Evolutionary conservation across 805 yeast species (phyloP).

Genomic region (Pichia deserticola): DNA sequence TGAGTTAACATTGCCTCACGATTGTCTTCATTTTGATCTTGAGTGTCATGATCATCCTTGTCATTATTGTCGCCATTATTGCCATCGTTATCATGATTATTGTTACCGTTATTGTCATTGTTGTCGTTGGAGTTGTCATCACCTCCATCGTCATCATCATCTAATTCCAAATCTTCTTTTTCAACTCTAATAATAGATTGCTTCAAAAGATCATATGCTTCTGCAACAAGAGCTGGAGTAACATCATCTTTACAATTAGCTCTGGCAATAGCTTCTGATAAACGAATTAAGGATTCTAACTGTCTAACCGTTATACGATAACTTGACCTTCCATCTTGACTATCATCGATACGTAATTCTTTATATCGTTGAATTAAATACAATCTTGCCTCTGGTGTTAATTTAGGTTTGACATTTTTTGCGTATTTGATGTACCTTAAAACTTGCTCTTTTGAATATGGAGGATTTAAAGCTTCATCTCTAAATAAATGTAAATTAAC

Average conservation of each 20-base stretch:
- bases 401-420: conserved; percentile 81
- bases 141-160: conserved; percentile 44
- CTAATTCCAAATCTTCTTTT: conserved; percentile 84
- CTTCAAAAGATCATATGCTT: conserved; percentile 83
- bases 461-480: conserved; percentile 86
- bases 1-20: conserved; percentile 5
- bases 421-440: conserved; percentile 88
- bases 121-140: conserved; percentile 31
- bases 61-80: not conserved
- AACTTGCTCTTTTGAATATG: conserved; percentile 81
- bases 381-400: conserved; percentile 76
- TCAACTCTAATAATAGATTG: conserved; percentile 92
- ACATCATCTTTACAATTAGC: conserved; percentile 91
- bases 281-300: conserved; percentile 85
- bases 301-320: conserved; percentile 97
- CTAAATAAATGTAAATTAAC: conserved; percentile 86
- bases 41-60: not conserved
- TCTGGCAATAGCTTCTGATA: conserved; percentile 93
- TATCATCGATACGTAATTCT: conserved; percentile 81
- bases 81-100: conserved; percentile 11
- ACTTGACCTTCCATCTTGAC: conserved; percentile 83
- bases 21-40: conserved; percentile 7
- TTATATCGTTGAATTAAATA: conserved; percentile 72
- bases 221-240: conserved; percentile 79
- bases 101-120: conserved; percentile 19